Conservation (phyloP, 106 monocot genomes). For the Phalaenopsis equestris region DNA sequence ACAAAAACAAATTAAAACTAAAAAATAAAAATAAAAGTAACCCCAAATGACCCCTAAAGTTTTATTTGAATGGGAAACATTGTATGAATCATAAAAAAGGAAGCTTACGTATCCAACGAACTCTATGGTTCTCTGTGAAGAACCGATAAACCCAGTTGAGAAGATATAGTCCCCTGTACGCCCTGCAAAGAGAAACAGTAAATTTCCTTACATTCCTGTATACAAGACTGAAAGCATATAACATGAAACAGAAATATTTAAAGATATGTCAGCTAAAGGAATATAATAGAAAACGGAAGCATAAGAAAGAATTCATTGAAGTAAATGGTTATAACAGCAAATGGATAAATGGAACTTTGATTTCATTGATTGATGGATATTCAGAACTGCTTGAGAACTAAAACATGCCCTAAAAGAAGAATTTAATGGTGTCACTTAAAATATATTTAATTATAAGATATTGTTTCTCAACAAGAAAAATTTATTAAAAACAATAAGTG, state of each 20-base stretch:
- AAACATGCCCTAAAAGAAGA: background rate
- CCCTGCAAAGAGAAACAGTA: constrained; percentile 17
- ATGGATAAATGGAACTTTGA: background rate
- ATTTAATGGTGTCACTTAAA: background rate
- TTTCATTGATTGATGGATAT: background rate
- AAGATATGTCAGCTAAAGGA: background rate
- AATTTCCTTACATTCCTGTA: background rate
- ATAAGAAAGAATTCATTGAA: background rate
- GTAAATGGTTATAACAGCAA: background rate
- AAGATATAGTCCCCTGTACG: constrained; percentile 37
- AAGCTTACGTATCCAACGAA: constrained; percentile 45
- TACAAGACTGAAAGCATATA: background rate
- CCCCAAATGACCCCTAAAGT: background rate
- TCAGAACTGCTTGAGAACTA: background rate
- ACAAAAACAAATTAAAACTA: too few relatives aligned
- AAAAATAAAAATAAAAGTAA: too few relatives aligned
- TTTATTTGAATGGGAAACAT: background rate
- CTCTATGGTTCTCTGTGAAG: constrained; percentile 23
- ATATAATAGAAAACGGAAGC: background rate
- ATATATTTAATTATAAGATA: background rate
- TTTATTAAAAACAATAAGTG: too few relatives aligned
- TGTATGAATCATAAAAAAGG: background rate
- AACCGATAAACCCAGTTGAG: constrained; percentile 43
- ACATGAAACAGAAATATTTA: background rate
- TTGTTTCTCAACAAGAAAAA: too few relatives aligned